Conservation (phyloP, 345 rosid genomes). For the Dovyalis caffra region DNA sequence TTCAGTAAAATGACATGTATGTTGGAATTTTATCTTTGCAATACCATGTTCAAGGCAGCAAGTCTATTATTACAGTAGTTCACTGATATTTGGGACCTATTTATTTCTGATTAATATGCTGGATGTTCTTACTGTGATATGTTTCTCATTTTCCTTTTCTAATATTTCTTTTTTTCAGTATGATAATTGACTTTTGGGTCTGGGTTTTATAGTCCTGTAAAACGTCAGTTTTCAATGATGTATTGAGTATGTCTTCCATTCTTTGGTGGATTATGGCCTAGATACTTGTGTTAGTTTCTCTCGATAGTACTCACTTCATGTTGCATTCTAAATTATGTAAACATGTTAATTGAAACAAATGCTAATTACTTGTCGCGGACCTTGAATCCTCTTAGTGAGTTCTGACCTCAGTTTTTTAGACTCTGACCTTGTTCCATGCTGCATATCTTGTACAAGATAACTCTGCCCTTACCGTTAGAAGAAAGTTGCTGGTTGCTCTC, state of each 20-base stretch:
- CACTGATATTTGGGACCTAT: background rate
- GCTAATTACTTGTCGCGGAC: background rate
- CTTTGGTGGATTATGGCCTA: background rate
- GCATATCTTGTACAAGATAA: background rate
- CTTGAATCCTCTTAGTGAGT: background rate
- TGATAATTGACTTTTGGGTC: background rate
- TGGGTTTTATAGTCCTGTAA: background rate
- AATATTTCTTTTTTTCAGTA: background rate
- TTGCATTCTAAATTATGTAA: background rate
- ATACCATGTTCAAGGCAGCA: background rate
- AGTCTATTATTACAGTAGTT: background rate
- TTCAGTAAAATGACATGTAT: background rate
- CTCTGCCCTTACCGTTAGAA: background rate
- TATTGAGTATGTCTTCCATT: background rate
- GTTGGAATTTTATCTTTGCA: background rate
- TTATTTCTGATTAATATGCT: background rate
- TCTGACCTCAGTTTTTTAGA: background rate
- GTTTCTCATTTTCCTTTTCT: background rate
- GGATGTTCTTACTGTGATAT: background rate
- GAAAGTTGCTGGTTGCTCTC: background rate
- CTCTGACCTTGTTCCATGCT: background rate
- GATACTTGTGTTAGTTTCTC: background rate
- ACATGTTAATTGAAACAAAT: background rate
- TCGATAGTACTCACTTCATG: background rate
- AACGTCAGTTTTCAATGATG: background rate